Percentiles rank a stretch among this genome's conserved stretches.
These are phyloP conservation scores for Remersonia thermophila DNA, from an alignment of 2,329 filamentous ascomycete species.

Conservation along the genomic window DNA sequence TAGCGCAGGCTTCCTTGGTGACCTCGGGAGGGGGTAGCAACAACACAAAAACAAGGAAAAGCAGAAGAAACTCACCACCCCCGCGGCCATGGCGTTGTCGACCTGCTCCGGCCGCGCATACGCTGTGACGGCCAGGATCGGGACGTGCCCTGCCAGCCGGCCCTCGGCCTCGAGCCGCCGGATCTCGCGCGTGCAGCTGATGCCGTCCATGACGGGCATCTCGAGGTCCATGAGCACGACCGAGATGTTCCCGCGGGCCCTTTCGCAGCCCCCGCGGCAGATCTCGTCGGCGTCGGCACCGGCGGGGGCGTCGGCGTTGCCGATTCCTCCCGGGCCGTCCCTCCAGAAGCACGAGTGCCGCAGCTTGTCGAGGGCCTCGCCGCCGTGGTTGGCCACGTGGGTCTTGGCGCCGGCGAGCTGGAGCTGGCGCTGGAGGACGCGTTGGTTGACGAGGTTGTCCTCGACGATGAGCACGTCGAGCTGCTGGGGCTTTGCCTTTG, in stretches of 20 bases:
- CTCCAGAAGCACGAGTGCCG: slow-evolving; percentile 46
- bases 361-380: slow-evolving; percentile 47
- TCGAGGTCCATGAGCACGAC: slow-evolving; percentile 71
- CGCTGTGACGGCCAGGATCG: slow-evolving; percentile 72
- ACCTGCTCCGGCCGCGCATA: slow-evolving; percentile 68
- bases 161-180: slow-evolving; percentile 53
- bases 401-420: slow-evolving; percentile 48
- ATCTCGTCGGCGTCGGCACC: slow-evolving; percentile 3
- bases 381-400: slow-evolving; percentile 51
- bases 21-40: too few relatives aligned
- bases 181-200: slow-evolving; percentile 59
- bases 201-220: slow-evolving; percentile 72
- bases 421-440: slow-evolving; percentile 49
- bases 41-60: neutral
- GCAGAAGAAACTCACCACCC: slow-evolving; percentile 63
- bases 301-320: neutral
- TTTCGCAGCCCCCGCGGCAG: slow-evolving; percentile 26
- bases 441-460: slow-evolving; percentile 56
- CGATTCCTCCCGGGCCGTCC: too few relatives aligned
- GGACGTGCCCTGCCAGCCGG: slow-evolving; percentile 52
- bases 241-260: too few relatives aligned
- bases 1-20: too few relatives aligned
- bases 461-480: slow-evolving; percentile 54
- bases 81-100: slow-evolving; percentile 54
- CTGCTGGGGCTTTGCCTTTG: slow-evolving; percentile 24